Conservation (phyloP, 1,284 basidiomycete genomes). For the Ganoderma leucocontextum region DNA sequence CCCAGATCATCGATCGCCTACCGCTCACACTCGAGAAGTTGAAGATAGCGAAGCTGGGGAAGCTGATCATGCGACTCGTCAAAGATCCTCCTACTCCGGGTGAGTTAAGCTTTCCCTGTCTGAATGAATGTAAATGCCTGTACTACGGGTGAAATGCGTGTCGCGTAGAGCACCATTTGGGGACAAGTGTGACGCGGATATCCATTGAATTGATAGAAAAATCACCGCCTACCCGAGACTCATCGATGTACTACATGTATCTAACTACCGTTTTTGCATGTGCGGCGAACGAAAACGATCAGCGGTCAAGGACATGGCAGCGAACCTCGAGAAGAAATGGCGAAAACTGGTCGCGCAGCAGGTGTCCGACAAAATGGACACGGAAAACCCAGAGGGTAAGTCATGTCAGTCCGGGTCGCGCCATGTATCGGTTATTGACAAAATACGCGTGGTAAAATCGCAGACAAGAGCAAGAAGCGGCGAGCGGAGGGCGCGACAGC, state of each 20-base stretch:
- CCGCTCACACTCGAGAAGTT: constrained; percentile 75
- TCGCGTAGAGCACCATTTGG: constrained; percentile 8
- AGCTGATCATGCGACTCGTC: constrained; percentile 74
- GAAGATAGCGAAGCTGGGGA: constrained; percentile 76
- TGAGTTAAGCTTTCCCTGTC: constrained; percentile 52
- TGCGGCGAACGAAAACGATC: constrained; percentile 42
- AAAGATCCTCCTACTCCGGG: constrained; percentile 74
- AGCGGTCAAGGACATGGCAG: constrained; percentile 92
- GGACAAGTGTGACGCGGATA: constrained; percentile 21
- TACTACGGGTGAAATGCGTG: constrained; percentile 14
- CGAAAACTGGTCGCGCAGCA: constrained; percentile 58
- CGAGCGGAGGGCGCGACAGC: constrained; percentile 61
- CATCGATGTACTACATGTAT: constrained; percentile 57
- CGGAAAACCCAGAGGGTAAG: constrained; percentile 71
- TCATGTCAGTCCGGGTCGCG: constrained; percentile 58
- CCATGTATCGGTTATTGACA: constrained; percentile 17
- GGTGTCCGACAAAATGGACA: constrained; percentile 53
- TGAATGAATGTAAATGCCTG: not conserved
- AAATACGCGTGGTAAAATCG: constrained; percentile 22
- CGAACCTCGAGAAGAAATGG: constrained; percentile 85
- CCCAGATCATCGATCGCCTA: constrained; percentile 81
- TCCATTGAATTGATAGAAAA: constrained; percentile 26
- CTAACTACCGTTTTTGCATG: constrained; percentile 58
- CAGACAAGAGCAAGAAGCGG: constrained; percentile 78
- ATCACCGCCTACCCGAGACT: constrained; percentile 4